Evolutionary conservation across 2,329 filamentous ascomycete genomes (phyloP).

Genomic region (Conoideocrella luteorostrata): DNA sequence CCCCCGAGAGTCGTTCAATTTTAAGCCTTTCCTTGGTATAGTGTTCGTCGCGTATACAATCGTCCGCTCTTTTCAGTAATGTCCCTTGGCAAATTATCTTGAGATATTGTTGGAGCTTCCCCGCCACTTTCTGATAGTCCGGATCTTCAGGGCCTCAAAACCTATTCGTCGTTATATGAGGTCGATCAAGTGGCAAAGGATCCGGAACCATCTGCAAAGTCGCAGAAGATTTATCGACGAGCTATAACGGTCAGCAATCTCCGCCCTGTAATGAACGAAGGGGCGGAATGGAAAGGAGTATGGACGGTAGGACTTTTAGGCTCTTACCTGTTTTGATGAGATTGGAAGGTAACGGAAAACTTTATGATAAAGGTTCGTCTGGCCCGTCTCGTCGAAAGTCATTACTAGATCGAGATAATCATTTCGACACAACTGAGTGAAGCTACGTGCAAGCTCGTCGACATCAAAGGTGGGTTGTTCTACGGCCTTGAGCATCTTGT

Average conservation of each 20-base stretch:
- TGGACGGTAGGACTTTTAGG: background rate
- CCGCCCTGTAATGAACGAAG: no score
- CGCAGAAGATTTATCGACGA: slow-evolving; percentile 18
- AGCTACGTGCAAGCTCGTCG: slow-evolving; percentile 14
- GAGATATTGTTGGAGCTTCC: slow-evolving; percentile 15
- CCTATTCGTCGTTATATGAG: slow-evolving; percentile 21
- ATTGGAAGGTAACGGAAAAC: slow-evolving; percentile 12
- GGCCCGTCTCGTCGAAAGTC: slow-evolving; percentile 18
- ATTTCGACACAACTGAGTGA: slow-evolving; percentile 14
- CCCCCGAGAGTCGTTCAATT: slow-evolving; percentile 29
- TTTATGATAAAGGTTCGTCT: slow-evolving; percentile 15
- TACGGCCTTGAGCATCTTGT: slow-evolving; percentile 12
- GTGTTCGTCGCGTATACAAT: slow-evolving; percentile 15
- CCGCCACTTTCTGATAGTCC: slow-evolving; percentile 14
- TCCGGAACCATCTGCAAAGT: slow-evolving; percentile 18
- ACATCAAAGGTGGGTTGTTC: slow-evolving; percentile 14
- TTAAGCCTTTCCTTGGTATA: slow-evolving; percentile 19
- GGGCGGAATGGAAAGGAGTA: background rate
- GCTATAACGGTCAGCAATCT: slow-evolving; percentile 10
- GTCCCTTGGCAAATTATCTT: slow-evolving; percentile 11
- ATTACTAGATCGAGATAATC: slow-evolving; percentile 10
- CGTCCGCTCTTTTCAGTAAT: slow-evolving; percentile 11
- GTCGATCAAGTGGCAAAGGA: slow-evolving; percentile 17
- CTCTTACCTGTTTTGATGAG: slow-evolving; percentile 13
- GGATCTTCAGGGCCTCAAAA: slow-evolving; percentile 13